Base-by-base conservation (phyloP, 345 rosid genomes). In the Eutrema yunnanense region DNA sequence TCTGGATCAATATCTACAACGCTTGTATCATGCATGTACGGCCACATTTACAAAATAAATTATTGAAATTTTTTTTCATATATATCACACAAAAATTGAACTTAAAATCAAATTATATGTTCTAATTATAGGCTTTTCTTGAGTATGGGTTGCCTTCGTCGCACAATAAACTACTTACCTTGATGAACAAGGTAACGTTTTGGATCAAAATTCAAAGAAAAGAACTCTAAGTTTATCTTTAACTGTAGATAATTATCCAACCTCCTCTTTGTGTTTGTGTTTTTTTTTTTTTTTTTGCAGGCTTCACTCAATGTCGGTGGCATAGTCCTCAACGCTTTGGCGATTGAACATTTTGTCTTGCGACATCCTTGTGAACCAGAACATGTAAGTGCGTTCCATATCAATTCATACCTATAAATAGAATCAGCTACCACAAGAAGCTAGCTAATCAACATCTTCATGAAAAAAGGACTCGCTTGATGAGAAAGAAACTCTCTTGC, bases 1-100 rank as follows among this genome's bases (percentile, higher is more conserved):
- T 92, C 82, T 90, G 96, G 96, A 87, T 92, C 79, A 90, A 92
- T 43, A 78, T 87, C 81, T 92, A 88, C 82, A 92, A 90, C 64
- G 86, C 96, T 80, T 86, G 92, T 83, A 76, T 92, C 73, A 92
- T 92, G 98, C 88, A 92, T 88, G 98, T 92, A 90, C 82, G 77
- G 82, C 78, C 75, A 85, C 82, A 86, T 59, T 73, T 27, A 9
- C 22, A 14, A 6, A 6, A 3, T 4, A 68, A 12, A 8, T 52
- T 3, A 10, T 6, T 40, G 49, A 38, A n/a, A 13, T 0, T 0
- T 3, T 9, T 13, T 48, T 3, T 22, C 6, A 6, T 41, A 51
- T 59, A 0, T 4, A 57, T 10, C 37, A 40, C 9, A 42, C 33
- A 22, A 0, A 41, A 34, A 14, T 2, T 52, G 16, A 60, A 14